Evolutionary conservation across 2,329 filamentous ascomycete genomes (phyloP), one percentile per base, ranked within the genome.

Genomic region (Epicoccum nigrum): DNA sequence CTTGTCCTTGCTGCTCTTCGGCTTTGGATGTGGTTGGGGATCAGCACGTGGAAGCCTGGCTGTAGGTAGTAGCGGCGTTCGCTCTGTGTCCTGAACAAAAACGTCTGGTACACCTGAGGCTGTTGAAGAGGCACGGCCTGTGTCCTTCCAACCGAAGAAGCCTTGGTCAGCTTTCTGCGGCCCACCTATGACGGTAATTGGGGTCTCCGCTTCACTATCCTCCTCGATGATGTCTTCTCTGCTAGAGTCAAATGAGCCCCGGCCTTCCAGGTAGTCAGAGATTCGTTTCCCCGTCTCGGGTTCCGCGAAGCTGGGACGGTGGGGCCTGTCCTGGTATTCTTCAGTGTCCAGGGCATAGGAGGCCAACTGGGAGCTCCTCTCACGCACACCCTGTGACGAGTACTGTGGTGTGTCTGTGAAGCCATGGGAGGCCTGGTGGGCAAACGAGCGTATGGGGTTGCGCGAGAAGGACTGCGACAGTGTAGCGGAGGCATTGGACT

Each of bases 351-450:
- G 81, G 41, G 90, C 86, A 69, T 92, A 91, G 15, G 85, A 90
- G 34, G 92, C 92, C 49, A 96, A 80, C 74, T 96, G 90, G 43
- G 91, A 90, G 2, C 92, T 95, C 68, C 94, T 88, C 74, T 94
- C 87, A 58, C 92, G 87, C 32, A 96, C 88, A 59, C 86, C 89
- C 52, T 86, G 85, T 27, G 81, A 82, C 31, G 90, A 88, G 72
- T 90, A 89, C 62, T 90, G 84, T 15, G 85, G 82, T 62, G 84
- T 88, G 68, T 93, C 89, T 74, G 76, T 72, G 63, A 81, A 76
- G 33, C 85, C 83, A 56, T 85, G 81, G 30, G 83, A 79, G 31
- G 85, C 83, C 45, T 85, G 83, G 59, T 89, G 86, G 46, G 89
- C 85, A 59, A 89, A 90, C 2, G 87, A 90, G 47, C 88, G 81